Conservation (phyloP, 305 asterid species). For the Lippia alba region DNA sequence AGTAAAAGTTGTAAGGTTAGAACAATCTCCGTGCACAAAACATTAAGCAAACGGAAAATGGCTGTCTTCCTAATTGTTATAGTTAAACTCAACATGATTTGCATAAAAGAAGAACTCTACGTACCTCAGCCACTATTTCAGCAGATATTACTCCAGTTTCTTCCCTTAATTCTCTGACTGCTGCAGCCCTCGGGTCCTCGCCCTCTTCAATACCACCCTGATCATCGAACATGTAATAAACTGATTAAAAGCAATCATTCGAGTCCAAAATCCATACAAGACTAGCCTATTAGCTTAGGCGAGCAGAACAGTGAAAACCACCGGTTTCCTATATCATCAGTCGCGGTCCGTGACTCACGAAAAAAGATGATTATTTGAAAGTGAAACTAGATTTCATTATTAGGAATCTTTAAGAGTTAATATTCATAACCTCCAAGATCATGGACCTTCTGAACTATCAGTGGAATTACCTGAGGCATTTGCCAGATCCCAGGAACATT, state of each 20-base stretch:
- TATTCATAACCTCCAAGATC: background rate
- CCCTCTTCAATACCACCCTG: constrained; percentile 96
- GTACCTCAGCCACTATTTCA: constrained; percentile 84
- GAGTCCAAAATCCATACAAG: background rate
- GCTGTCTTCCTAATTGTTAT: no score
- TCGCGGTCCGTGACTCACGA: no score
- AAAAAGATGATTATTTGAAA: no score
- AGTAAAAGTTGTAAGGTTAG: background rate
- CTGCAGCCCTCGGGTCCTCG: constrained; percentile 94
- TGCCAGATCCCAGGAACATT: constrained; percentile 99
- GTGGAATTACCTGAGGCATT: constrained; percentile 89
- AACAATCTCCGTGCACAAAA: background rate
- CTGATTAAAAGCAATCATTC: constrained; percentile 5
- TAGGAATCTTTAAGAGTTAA: background rate
- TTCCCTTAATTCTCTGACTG: constrained; percentile 84
- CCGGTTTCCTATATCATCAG: no score
- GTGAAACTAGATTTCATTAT: background rate
- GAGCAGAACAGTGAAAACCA: no score
- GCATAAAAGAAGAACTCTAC: constrained; percentile 23
- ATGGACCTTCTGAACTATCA: background rate
- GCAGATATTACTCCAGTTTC: constrained; percentile 95
- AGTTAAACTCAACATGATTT: no score
- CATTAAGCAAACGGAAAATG: no score
- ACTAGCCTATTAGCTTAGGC: no score
- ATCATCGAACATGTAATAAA: constrained; percentile 26